Evolutionary conservation across 306 rosid species (phyloP).

Genomic region (Alnus glutinosa): DNA sequence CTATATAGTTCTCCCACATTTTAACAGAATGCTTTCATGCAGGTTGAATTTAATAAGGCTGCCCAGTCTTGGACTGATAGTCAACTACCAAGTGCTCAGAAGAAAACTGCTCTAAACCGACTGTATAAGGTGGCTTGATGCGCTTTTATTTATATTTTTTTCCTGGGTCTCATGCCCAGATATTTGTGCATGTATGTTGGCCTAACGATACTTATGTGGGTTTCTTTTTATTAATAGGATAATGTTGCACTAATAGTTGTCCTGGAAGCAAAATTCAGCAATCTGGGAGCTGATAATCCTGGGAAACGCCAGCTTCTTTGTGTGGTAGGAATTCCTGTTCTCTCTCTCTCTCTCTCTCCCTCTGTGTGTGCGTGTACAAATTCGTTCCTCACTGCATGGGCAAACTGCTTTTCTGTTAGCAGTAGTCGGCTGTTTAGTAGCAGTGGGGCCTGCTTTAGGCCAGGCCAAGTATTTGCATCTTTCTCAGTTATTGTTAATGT

Average conservation of each 20-base stretch:
- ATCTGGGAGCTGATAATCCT: slow-evolving; percentile 71
- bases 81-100: slow-evolving; percentile 77
- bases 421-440: not conserved
- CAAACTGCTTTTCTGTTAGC: not conserved
- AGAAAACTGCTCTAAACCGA: slow-evolving; percentile 85
- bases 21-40: slow-evolving; percentile 35
- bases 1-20: slow-evolving; percentile 14
- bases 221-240: slow-evolving; percentile 56
- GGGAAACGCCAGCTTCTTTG: slow-evolving; percentile 96
- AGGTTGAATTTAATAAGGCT: slow-evolving; percentile 98
- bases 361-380: too few species aligned
- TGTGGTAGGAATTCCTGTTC: slow-evolving; percentile 63
- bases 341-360: not conserved
- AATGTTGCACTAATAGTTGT: slow-evolving; percentile 95
- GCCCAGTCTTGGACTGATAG: slow-evolving; percentile 96
- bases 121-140: slow-evolving; percentile 71
- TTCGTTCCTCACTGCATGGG: not conserved
- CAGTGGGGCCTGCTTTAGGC: not conserved
- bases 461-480: not conserved
- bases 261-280: slow-evolving; percentile 89
- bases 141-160: slow-evolving; percentile 11
- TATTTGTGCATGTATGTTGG: slow-evolving; percentile 12
- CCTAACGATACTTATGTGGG: not conserved
- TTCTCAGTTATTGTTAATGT: not conserved
- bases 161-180: slow-evolving; percentile 6